A percentile compares a stretch with the other conserved stretches of the same genome.
Conservation (phyloP, 495 filamentous ascomycete species). For the Hyaloscypha finlandica region DNA sequence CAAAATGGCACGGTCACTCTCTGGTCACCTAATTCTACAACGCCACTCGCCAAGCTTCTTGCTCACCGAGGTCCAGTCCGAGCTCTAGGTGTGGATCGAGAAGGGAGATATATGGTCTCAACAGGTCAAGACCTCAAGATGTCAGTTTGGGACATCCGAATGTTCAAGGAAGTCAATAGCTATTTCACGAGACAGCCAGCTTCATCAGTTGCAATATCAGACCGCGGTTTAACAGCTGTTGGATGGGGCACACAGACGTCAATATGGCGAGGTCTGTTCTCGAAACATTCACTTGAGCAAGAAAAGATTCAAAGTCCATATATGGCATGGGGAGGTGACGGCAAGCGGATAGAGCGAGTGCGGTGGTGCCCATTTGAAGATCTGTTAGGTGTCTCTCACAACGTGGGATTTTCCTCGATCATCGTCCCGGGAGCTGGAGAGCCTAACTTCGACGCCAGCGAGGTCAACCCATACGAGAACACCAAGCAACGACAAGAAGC, state of each 20-base stretch:
- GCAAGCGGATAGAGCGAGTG: slow-evolving; percentile 75
- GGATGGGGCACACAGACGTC: slow-evolving; percentile 90
- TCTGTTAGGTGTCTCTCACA: slow-evolving; percentile 80
- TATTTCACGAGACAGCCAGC: slow-evolving; percentile 88
- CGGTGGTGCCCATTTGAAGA: slow-evolving; percentile 96
- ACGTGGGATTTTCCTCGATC: slow-evolving; percentile 83
- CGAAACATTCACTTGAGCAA: slow-evolving; percentile 62
- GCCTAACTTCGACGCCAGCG: slow-evolving; percentile 92
- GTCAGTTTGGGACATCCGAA: slow-evolving; percentile 95
- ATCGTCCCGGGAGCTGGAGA: slow-evolving; percentile 93
- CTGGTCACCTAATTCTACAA: slow-evolving; percentile 92
- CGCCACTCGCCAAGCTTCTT: slow-evolving; percentile 88
- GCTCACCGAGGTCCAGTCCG: slow-evolving; percentile 94
- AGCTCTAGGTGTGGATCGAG: slow-evolving; percentile 79
- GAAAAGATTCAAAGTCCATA: slow-evolving; percentile 87
- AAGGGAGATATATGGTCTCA: slow-evolving; percentile 94
- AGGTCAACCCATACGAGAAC: slow-evolving; percentile 96
- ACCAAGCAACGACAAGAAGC: slow-evolving; percentile 87
- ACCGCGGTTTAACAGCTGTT: slow-evolving; percentile 81
- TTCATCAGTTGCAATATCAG: slow-evolving; percentile 83
- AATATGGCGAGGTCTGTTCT: slow-evolving; percentile 86
- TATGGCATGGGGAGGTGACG: slow-evolving; percentile 90
- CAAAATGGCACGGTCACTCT: slow-evolving; percentile 92
- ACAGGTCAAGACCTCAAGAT: slow-evolving; percentile 89
- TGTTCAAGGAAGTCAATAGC: slow-evolving; percentile 86